Evolutionary conservation across 1,284 basidiomycete species (phyloP), one percentile per base, ranked within the genome.

Genomic region (Neolentinus lepideus): DNA sequence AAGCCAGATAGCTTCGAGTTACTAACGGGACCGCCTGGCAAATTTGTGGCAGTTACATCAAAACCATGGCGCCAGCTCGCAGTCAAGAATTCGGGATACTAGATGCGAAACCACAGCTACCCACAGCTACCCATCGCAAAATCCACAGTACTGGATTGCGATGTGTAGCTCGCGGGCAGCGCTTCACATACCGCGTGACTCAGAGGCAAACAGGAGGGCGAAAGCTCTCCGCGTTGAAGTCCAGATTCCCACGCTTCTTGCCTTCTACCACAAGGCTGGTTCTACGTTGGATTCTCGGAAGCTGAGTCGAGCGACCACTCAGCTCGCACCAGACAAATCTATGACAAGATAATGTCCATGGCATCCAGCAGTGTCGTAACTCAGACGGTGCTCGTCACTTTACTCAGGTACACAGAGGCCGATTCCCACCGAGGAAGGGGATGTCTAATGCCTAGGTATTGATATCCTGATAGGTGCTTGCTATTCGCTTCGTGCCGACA

Each of bases 401-500:
- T 43, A n/a, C 38, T 43, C 6, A 43, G 38, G 38, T 43, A 43
- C 19, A 16, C 19, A n/a, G 6, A 16, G 12, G 29, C 12, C 29
- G 29, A 21, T 43, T 43, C 38, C 3, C 38, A 21, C 38, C 16
- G 33, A 35, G 19, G 38, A 43, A 21, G 4, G 38, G 16, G n/a
- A 16, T 9, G 38, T 16, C 38, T 43, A n/a, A 43, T 21, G 38
- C 19, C n/a, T 12, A 12, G 29, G 38, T 43, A 43, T 50, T 50
- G 24, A 29, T 25, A 12, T 6, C 27, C n/a, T 16, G 14, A 9
- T 50, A 50, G 47, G 27, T 50, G 24, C 47, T n/a, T 50, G 0
- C 57, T 84, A 26, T 85, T 84, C 64, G 68, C 76, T 52, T 72
- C 75, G 19, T 84, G 81, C 59, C 75, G 81, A 52, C 72, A 75